Conservation (phyloP, 2,329 filamentous ascomycete genomes). For the Karstenula rhodostoma region DNA sequence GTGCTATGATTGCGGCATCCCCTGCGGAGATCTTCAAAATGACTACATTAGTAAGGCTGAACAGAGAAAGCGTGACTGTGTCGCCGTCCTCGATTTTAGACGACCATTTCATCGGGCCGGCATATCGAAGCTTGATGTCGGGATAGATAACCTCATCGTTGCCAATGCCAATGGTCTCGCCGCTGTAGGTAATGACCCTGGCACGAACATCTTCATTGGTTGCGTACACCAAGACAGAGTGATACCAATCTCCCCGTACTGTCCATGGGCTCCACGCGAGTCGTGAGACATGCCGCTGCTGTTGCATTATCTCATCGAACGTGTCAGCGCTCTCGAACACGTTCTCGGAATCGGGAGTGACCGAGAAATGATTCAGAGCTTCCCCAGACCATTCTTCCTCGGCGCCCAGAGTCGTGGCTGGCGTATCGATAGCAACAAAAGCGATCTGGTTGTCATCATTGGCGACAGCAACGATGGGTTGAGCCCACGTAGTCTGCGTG, state of each 20-base stretch:
- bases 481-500: constrained; percentile 35
- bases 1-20: constrained; percentile 33
- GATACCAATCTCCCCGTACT: constrained; percentile 19
- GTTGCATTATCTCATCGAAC: constrained; percentile 42
- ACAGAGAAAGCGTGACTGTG: constrained; percentile 40
- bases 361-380: constrained; percentile 36
- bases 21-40: constrained; percentile 33
- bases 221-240: constrained; percentile 47
- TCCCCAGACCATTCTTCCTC: constrained; percentile 37
- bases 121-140: constrained; percentile 30
- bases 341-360: constrained; percentile 23
- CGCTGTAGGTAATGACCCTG: constrained; percentile 28
- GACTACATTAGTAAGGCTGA: constrained; percentile 38
- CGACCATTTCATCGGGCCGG: constrained; percentile 43
- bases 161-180: constrained; percentile 26
- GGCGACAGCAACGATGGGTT: constrained; percentile 48
- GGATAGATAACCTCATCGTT: constrained; percentile 34
- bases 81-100: constrained; percentile 24
- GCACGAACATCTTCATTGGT: constrained; percentile 44
- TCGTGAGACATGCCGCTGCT: constrained; percentile 45
- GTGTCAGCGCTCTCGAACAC: constrained; percentile 24
- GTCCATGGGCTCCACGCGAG: constrained; percentile 53
- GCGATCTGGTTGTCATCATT: constrained; percentile 54
- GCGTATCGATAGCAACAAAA: constrained; percentile 49
- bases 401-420: constrained; percentile 41